Evolutionary conservation across 768 basidiomycete species (phyloP).

Genomic region (Dendrothele bispora): DNA sequence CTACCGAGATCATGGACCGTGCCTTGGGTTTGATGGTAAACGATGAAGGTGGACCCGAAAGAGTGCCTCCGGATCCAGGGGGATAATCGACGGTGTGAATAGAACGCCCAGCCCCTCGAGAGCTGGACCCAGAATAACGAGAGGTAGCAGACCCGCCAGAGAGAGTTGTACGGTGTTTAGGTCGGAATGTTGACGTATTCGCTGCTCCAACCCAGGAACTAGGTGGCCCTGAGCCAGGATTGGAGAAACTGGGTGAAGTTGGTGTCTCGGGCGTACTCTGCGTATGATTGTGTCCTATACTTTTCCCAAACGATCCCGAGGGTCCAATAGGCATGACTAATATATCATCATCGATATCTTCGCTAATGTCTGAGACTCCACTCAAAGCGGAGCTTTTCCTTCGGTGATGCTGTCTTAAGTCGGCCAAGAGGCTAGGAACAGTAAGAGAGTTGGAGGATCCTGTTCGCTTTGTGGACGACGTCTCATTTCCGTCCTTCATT

Average conservation of each 20-base stretch:
- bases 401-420: not conserved
- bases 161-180: constrained; percentile 40
- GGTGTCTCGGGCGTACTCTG: too few species aligned
- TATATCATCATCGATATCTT: constrained; percentile 75
- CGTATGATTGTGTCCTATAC: too few species aligned
- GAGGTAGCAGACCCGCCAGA: constrained; percentile 18
- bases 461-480: too few species aligned
- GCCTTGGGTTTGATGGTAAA: constrained; percentile 41
- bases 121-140: too few species aligned
- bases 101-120: constrained; percentile 32
- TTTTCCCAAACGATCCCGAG: too few species aligned
- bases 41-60: constrained; percentile 13
- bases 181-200: constrained; percentile 30
- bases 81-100: constrained; percentile 31
- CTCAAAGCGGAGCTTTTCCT: constrained; percentile 1
- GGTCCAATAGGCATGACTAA: constrained; percentile 72
- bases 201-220: constrained; percentile 32
- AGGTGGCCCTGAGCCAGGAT: too few species aligned
- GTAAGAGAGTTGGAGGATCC: too few species aligned
- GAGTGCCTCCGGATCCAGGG: not conserved
- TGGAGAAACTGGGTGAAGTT: too few species aligned
- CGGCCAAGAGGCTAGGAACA: too few species aligned
- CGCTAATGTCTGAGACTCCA: constrained; percentile 56
- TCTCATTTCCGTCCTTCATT: too few species aligned
- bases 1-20: constrained; percentile 67